Conservation (phyloP, 257 asterid species). For the Solanum sitiens region DNA sequence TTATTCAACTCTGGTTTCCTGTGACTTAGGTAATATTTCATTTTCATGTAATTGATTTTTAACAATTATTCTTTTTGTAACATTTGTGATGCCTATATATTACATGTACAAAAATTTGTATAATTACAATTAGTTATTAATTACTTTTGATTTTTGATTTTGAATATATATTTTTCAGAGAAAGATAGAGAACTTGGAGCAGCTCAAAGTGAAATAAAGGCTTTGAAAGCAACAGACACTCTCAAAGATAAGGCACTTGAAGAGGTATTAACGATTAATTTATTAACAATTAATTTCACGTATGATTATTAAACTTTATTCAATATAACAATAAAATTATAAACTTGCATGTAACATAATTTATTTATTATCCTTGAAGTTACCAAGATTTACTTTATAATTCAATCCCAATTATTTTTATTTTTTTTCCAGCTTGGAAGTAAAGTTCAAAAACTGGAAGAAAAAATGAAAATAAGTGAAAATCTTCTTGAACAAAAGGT, state of each 20-base stretch:
- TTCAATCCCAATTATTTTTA: not conserved
- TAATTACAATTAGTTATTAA: not conserved
- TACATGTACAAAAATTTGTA: not conserved
- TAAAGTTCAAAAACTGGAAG: constrained; percentile 46
- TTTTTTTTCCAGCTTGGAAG: constrained; percentile 39
- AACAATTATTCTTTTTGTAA: not conserved
- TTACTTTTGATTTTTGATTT: not conserved
- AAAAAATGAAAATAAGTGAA: constrained; percentile 41
- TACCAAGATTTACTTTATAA: not conserved
- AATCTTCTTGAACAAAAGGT: constrained; percentile 64
- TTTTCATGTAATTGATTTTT: not conserved
- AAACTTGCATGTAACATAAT: not conserved
- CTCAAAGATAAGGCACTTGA: constrained; percentile 71
- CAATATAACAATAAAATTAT: not conserved
- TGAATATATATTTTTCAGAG: constrained; percentile 32
- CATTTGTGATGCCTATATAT: not conserved
- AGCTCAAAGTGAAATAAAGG: constrained; percentile 68
- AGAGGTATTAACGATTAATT: constrained; percentile 34
- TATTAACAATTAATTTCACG: not conserved
- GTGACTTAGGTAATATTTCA: not conserved
- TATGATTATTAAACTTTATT: not conserved
- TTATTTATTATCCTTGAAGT: not conserved
- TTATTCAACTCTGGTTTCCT: not conserved
- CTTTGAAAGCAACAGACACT: constrained; percentile 46
- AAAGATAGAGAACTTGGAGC: constrained; percentile 51